These are phyloP conservation scores for Trichosporon sp. DNA, from an alignment of 1,284 basidiomycete genomes.

Conservation along the genomic window DNA sequence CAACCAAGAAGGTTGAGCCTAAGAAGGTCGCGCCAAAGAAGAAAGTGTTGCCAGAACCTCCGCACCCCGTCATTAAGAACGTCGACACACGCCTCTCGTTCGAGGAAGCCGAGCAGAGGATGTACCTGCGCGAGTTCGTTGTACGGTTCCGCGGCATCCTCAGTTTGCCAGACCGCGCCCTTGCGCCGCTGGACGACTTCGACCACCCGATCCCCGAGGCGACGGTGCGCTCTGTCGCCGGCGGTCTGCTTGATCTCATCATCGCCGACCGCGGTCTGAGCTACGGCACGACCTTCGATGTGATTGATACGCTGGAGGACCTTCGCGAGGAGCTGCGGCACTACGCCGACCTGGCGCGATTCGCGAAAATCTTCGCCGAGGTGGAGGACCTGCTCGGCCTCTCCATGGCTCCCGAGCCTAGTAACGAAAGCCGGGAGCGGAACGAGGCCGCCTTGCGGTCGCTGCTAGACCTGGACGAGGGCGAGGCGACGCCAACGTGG, in stretches of 20 bases:
- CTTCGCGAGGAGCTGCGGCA: slow-evolving; percentile 39
- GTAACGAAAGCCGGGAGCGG: slow-evolving; percentile 9
- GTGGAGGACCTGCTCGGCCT: slow-evolving; percentile 23
- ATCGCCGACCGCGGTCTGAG: slow-evolving; percentile 5
- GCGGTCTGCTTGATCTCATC: slow-evolving; percentile 35
- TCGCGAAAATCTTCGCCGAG: slow-evolving; percentile 27
- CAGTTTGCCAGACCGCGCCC: slow-evolving; percentile 32
- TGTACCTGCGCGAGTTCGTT: slow-evolving; percentile 41
- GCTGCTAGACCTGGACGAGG: slow-evolving; percentile 27
- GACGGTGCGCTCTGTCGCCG: slow-evolving; percentile 31
- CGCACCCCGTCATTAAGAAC: slow-evolving; percentile 26
- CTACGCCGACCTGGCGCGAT: slow-evolving; percentile 40
- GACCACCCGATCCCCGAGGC: slow-evolving; percentile 39
- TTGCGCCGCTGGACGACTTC: slow-evolving; percentile 40
- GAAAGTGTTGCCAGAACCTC: slow-evolving; percentile 10
- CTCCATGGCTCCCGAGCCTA: slow-evolving; percentile 14
- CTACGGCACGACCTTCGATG: background rate
- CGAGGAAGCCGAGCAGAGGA: slow-evolving; percentile 34
- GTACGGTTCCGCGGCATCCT: slow-evolving; percentile 31
- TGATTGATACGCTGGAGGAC: slow-evolving; percentile 3
- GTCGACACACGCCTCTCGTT: slow-evolving; percentile 27
- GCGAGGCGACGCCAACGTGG: slow-evolving; percentile 28
- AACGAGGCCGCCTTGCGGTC: slow-evolving; percentile 28
- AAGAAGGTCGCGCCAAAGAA: slow-evolving; percentile 13
- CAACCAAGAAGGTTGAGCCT: background rate